Evolutionary conservation across 2,329 filamentous ascomycete genomes (phyloP), one percentile per base, ranked within the genome.

Genomic region (Pseudogymnoascus sp.): DNA sequence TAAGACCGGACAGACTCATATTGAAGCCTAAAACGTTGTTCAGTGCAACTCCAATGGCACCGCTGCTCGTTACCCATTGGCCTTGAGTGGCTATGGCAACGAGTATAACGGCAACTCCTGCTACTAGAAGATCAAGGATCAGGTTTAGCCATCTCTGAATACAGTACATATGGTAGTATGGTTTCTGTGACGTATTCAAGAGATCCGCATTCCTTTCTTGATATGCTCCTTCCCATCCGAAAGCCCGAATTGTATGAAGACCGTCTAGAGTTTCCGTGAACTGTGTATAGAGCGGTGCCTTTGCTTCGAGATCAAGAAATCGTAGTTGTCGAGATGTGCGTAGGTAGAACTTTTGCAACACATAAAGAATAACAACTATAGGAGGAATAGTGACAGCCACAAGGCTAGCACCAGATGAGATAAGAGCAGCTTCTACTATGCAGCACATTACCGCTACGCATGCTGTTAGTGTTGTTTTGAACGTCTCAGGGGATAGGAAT

Each of bases 251-350:
- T 4, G 77, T 80, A 1, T 73, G 72, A 2, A 80, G 68, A 1
- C 79, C 79, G 25, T 72, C 72, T 5, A 80, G 71, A 19, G 75
- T 76, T 66, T 80, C 79, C 6, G 73, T 73, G 64, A 81, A 80
- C 62, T 79, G 74, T 0, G 79, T 78, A 68, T 78, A 80, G 1
- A 81, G 70, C 3, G 79, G 79, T 0, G 78, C 75, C 45, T 64
- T 64, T 23, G 63, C 63, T 67, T 80, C 79, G 21, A 80, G 71
- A 41, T 80, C 79, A 60, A 81, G 69, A 41, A 77, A 74, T 64
- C 79, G 76, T 11, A 81, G 67, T 65, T 80, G 79, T 3, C 79
- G 76, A 2, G 78, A 79, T 4, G 79, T 80, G 5, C 77, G 73
- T 13, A 81, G 1, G 79, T 70, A 81, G 61, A 77, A 71, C 45